Conservation (phyloP, 2,329 filamentous ascomycete genomes). For the Paraconiothyrium sp. region DNA sequence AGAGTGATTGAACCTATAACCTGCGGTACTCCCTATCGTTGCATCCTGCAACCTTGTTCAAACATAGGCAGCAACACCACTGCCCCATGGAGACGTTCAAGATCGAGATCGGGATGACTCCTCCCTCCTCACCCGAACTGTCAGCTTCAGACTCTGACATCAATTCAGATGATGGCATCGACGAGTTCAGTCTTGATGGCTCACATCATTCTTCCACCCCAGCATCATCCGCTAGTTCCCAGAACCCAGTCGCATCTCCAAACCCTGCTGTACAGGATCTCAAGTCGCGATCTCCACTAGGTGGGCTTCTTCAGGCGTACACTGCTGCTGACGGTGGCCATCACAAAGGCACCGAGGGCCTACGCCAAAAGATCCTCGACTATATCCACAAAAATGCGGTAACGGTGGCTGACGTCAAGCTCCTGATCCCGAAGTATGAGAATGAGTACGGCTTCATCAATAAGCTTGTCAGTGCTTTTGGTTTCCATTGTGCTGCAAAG, state of each 20-base stretch:
- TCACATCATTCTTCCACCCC: background rate
- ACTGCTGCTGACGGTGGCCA: background rate
- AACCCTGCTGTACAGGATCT: background rate
- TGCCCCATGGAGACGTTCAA: background rate
- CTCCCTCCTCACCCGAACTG: constrained; percentile 1
- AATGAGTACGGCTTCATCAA: constrained; percentile 11
- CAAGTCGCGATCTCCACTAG: background rate
- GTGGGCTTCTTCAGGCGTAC: background rate
- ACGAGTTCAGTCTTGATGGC: background rate
- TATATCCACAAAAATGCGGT: background rate
- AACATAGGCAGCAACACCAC: background rate
- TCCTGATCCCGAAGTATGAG: constrained; percentile 13
- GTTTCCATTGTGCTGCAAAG: background rate
- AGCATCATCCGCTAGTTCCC: background rate
- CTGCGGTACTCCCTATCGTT: background rate
- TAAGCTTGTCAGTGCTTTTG: constrained; percentile 16
- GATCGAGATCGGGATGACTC: constrained; percentile 8
- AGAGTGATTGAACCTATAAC: background rate
- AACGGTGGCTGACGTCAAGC: constrained; percentile 3
- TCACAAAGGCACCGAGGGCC: background rate
- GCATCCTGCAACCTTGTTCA: too few species aligned
- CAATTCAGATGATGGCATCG: background rate
- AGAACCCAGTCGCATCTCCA: background rate
- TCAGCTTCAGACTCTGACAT: constrained; percentile 11
- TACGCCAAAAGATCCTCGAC: background rate